Percentiles rank a stretch among this genome's conserved stretches.
Conservation (phyloP, 2,329 filamentous ascomycete species). For the Penicillium freii region DNA sequence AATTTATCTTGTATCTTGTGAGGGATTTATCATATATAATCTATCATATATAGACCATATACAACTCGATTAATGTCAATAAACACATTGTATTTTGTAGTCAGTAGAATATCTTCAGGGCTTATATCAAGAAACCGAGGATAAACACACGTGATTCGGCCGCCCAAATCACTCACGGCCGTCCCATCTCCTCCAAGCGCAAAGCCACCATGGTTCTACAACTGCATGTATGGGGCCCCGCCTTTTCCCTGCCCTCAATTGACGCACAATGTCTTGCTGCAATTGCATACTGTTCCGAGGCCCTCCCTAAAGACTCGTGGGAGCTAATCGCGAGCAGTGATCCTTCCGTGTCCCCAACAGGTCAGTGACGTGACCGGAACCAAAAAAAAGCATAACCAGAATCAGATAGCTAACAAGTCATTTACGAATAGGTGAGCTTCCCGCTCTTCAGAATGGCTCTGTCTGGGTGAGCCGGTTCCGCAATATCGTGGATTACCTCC, state of each 20-base stretch:
- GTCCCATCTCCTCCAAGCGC: constrained; percentile 14
- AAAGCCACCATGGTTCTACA: constrained; percentile 57
- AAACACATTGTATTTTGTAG: background rate
- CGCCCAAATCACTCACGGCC: constrained; percentile 15
- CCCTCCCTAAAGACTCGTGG: constrained; percentile 62
- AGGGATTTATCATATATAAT: background rate
- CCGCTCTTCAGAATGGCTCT: constrained; percentile 55
- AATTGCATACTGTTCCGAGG: constrained; percentile 70
- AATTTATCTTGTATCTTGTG: background rate
- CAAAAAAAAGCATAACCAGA: background rate
- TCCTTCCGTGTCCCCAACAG: constrained; percentile 66
- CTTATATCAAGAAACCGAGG: background rate
- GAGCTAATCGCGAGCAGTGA: constrained; percentile 71
- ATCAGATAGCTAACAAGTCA: background rate
- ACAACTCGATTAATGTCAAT: background rate
- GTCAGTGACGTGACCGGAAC: constrained; percentile 50
- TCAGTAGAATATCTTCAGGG: background rate
- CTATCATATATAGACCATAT: background rate
- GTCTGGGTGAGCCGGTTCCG: constrained; percentile 54
- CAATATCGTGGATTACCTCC: constrained; percentile 54
- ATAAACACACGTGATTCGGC: constrained; percentile 26
- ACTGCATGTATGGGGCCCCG: constrained; percentile 87
- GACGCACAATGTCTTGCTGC: constrained; percentile 86
- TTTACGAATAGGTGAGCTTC: constrained; percentile 51
- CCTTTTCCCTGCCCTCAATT: constrained; percentile 84